Evolutionary conservation across 306 rosid genomes (phyloP), one percentile per base, ranked within the genome.

Genomic region (Mimosa pudica): DNA sequence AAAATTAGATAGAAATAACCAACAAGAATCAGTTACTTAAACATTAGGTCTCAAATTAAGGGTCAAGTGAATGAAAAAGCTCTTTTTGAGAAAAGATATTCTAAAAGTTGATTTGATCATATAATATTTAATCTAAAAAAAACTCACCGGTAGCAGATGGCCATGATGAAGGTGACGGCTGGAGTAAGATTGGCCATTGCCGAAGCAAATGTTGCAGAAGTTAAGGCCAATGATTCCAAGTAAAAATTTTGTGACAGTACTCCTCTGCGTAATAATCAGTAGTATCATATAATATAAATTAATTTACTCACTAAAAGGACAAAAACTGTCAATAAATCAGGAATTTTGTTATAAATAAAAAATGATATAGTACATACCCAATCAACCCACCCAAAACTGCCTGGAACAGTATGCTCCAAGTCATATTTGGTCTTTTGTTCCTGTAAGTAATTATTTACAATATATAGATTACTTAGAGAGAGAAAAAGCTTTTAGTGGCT

Each of bases 161-260:
- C 94, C 77, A 93, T 52, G 10, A 89, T 30, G 55, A 90, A 93
- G 17, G 98, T 93, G 30, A 90, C 12, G 73, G 86, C 92, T 13
- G 98, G 98, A 80, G 55, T 0, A 44, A 94, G 91, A 61, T 94
- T 92, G 52, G 57, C 3, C 80, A 89, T 86, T 45, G 98, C 96
- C 0, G 96, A 80, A 44, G 85, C 86, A 86, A 85, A 92, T 2
- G 97, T 90, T 72, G 88, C 87, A 2, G 97, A 94, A 9, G 96
- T 90, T 70, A 90, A 64, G 61, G 81, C 38, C 61, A 94, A 7
- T 24, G 90, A 81, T 52, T 84, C 82, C 7, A 92, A 61, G 81
- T 90, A 83, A 38, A 92, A 71, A 69, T 89, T 92, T 72, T 90
- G 97, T 32, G 88, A 64, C 77, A 94, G 63, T 5, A 88, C 38